These are phyloP conservation scores for Adansonia madagascariensis DNA, from an alignment of 441 rosid genomes.

Conservation along the genomic window DNA sequence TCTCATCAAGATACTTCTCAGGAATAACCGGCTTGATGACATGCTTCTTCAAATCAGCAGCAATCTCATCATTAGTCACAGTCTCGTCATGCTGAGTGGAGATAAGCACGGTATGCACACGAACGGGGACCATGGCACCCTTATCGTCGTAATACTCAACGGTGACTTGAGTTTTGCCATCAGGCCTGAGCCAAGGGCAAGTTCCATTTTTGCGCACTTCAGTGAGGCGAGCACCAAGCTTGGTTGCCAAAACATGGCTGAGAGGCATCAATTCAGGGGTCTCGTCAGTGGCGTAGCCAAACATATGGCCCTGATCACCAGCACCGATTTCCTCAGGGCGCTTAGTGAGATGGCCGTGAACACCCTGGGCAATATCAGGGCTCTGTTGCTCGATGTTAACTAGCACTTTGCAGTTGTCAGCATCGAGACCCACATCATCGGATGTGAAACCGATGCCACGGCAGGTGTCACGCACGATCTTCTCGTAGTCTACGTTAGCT, in stretches of 20 bases:
- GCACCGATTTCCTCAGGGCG: slow-evolving; percentile 71
- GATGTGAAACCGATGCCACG: slow-evolving; percentile 62
- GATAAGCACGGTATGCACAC: slow-evolving; percentile 64
- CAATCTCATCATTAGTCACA: slow-evolving; percentile 22
- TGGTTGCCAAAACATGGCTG: slow-evolving; percentile 56
- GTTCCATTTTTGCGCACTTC: slow-evolving; percentile 64
- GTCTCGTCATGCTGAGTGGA: slow-evolving; percentile 74
- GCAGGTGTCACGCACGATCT: slow-evolving; percentile 70
- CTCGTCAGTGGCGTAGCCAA: slow-evolving; percentile 74
- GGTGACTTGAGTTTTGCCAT: slow-evolving; percentile 71
- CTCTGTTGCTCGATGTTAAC: slow-evolving; percentile 75
- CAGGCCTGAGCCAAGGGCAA: slow-evolving; percentile 67
- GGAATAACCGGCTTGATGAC: too few relatives aligned
- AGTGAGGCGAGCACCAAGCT: slow-evolving; percentile 56
- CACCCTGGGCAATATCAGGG: slow-evolving; percentile 72
- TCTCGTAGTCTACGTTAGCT: slow-evolving; percentile 61
- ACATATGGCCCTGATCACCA: slow-evolving; percentile 78
- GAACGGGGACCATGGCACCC: slow-evolving; percentile 67
- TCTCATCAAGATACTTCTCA: too few relatives aligned
- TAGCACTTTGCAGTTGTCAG: slow-evolving; percentile 61
- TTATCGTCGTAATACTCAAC: slow-evolving; percentile 67
- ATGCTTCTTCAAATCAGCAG: too few relatives aligned
- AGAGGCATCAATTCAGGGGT: slow-evolving; percentile 65
- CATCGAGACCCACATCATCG: slow-evolving; percentile 62
- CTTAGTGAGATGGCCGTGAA: slow-evolving; percentile 66